phyloP scores from a whole-genome alignment of 2,329 filamentous ascomycete genomes.

The Fusarium sp. region DNA sequence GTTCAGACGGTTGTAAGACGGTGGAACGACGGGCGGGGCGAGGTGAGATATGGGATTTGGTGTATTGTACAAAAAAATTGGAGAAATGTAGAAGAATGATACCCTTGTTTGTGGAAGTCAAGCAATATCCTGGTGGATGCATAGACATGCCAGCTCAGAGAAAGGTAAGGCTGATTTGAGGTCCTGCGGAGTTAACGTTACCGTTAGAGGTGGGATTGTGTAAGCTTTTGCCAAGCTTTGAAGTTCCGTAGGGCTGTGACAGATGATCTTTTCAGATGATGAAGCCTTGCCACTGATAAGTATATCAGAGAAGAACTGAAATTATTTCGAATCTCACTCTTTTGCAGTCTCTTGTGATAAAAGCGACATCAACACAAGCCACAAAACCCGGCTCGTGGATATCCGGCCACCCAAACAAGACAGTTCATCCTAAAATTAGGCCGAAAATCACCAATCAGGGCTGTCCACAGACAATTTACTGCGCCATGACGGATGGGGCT shows the following conservation, averaged over 20 bases:
- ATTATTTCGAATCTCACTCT: neutral
- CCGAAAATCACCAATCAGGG: slow-evolving; percentile 9
- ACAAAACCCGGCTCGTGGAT: neutral
- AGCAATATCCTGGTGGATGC: neutral
- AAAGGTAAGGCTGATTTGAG: neutral
- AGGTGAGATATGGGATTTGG: slow-evolving; percentile 9
- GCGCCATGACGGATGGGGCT: slow-evolving; percentile 27
- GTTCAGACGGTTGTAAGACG: slow-evolving; percentile 73
- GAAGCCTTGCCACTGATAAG: neutral
- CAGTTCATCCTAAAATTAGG: slow-evolving; percentile 25
- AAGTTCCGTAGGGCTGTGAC: neutral
- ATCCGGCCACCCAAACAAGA: neutral
- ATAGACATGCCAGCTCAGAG: neutral
- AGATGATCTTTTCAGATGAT: neutral
- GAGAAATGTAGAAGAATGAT: slow-evolving; percentile 31
- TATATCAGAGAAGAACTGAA: neutral
- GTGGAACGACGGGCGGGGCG: neutral
- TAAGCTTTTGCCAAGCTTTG: slow-evolving; percentile 7
- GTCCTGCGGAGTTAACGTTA: neutral
- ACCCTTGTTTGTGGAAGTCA: slow-evolving; percentile 20
- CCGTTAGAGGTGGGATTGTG: neutral
- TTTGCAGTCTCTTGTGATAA: neutral
- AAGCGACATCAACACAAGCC: slow-evolving; percentile 4
- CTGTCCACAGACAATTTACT: neutral
- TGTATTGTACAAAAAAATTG: slow-evolving; percentile 5